Conservation (phyloP, 306 rosid species). For the Lagenaria siceraria region DNA sequence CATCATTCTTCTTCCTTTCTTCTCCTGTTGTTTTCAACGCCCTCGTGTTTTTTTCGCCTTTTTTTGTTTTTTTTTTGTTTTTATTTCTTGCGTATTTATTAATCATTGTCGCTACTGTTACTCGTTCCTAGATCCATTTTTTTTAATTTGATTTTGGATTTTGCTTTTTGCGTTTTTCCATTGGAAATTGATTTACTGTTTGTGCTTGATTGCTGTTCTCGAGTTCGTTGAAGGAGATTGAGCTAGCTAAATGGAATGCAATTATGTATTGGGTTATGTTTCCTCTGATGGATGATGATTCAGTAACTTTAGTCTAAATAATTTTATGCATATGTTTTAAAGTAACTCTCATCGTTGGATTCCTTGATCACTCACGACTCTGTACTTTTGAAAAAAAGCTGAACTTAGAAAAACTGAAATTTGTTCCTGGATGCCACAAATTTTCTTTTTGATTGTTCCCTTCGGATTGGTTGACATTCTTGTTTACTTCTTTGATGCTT, state of each 20-base stretch:
- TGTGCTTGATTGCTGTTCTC: background rate
- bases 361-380: background rate
- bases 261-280: background rate
- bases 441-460: background rate
- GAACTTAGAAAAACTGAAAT: background rate
- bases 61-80: too few species aligned
- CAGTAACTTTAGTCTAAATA: background rate
- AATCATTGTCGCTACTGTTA: background rate
- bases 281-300: background rate
- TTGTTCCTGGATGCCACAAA: background rate
- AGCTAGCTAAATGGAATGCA: background rate
- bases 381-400: too few species aligned
- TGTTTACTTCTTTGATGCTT: conserved; percentile 33
- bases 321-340: background rate
- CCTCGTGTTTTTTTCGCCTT: background rate
- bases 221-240: background rate
- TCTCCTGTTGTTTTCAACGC: background rate
- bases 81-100: background rate
- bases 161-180: background rate
- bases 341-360: background rate
- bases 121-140: background rate
- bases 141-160: background rate
- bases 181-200: background rate
- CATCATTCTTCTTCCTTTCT: background rate
- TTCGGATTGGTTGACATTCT: conserved; percentile 3